Conservation (phyloP, 306 rosid genomes). For the Acacia crassicarpa region DNA sequence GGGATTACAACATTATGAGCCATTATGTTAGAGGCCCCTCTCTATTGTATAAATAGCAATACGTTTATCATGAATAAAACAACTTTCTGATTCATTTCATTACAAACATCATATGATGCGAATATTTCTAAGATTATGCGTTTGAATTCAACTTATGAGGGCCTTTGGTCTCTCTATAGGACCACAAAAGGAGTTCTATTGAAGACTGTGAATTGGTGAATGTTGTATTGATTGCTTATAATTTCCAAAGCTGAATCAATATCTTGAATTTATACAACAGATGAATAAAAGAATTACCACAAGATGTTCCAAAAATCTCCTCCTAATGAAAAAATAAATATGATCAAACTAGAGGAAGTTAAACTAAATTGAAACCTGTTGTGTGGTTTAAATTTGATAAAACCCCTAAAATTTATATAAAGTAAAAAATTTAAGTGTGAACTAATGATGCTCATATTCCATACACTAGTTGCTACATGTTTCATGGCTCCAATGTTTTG, state of each 20-base stretch:
- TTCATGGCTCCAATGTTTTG: background rate
- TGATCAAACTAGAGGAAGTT: background rate
- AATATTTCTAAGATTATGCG: slow-evolving; percentile 5
- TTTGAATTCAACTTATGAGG: slow-evolving; percentile 19
- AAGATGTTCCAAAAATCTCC: background rate
- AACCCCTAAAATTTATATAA: background rate
- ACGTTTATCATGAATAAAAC: no score
- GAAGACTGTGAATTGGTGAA: background rate
- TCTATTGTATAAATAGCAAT: no score
- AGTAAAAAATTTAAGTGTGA: background rate
- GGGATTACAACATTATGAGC: no score
- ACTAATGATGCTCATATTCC: background rate
- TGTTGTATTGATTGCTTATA: background rate
- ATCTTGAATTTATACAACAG: background rate
- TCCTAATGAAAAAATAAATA: background rate
- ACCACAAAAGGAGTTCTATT: background rate
- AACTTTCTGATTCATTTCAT: no score
- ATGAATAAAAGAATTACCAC: background rate
- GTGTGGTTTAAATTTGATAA: background rate
- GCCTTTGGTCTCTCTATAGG: background rate
- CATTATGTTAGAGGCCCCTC: no score
- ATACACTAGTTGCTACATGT: background rate
- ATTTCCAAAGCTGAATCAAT: background rate
- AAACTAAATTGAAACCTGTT: background rate
- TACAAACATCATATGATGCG: background rate